These are phyloP conservation scores for Orbilia javanica DNA, from an alignment of 2,329 filamentous ascomycete genomes.

Conservation along the genomic window DNA sequence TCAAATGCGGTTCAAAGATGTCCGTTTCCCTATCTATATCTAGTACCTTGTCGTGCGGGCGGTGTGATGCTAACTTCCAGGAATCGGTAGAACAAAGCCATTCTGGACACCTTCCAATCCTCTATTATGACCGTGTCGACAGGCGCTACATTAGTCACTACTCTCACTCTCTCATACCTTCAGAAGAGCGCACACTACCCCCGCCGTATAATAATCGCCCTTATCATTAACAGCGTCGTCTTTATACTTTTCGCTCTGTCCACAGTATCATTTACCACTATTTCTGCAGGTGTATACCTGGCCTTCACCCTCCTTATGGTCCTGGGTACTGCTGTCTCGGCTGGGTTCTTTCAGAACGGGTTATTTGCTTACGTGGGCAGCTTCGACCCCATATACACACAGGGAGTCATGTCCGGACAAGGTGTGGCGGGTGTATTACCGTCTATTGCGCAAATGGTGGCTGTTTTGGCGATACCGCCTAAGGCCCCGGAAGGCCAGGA, in stretches of 20 bases:
- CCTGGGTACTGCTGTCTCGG: slow-evolving; percentile 80
- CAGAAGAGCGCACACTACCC: slow-evolving; percentile 89
- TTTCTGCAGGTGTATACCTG: slow-evolving; percentile 78
- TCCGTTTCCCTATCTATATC: neutral
- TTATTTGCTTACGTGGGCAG: slow-evolving; percentile 90
- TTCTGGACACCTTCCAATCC: slow-evolving; percentile 86
- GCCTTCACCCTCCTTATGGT: slow-evolving; percentile 86
- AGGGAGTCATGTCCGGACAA: slow-evolving; percentile 96
- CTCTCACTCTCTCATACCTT: slow-evolving; percentile 76
- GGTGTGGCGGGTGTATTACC: slow-evolving; percentile 91
- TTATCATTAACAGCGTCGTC: slow-evolving; percentile 80
- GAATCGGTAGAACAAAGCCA: slow-evolving; percentile 70
- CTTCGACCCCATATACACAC: slow-evolving; percentile 91
- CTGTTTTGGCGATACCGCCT: slow-evolving; percentile 77
- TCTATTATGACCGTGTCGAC: slow-evolving; percentile 89
- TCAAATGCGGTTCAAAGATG: slow-evolving; percentile 79
- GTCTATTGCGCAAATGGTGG: slow-evolving; percentile 85
- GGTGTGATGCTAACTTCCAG: neutral
- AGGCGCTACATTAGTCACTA: slow-evolving; percentile 80
- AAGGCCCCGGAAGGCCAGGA: slow-evolving; percentile 63
- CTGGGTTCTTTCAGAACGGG: slow-evolving; percentile 91
- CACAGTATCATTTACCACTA: slow-evolving; percentile 76
- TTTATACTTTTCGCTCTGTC: slow-evolving; percentile 85
- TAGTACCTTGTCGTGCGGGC: too few relatives aligned
- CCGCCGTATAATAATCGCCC: slow-evolving; percentile 81